Evolutionary conservation across 1,284 basidiomycete genomes (phyloP).

Genomic region (Trichosporon inkin): DNA sequence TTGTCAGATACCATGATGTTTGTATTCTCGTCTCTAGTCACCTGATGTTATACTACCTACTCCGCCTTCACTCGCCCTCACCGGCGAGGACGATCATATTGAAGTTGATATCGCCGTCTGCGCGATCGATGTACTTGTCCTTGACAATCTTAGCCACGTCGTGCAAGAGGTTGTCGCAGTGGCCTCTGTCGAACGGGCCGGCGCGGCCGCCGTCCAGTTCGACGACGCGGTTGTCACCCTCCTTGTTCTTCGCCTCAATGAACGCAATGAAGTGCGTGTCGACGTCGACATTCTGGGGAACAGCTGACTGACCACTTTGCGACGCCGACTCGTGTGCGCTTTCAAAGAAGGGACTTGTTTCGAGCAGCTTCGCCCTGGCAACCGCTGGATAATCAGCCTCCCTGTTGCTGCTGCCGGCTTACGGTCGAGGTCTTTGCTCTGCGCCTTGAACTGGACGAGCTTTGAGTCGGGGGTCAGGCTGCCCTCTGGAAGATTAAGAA

Average conservation of each 20-base stretch:
- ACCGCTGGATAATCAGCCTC: conserved; percentile 35
- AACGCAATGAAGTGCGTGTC: conserved; percentile 83
- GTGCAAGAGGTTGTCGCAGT: conserved; percentile 61
- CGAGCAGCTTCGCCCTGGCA: conserved; percentile 69
- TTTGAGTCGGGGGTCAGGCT: conserved; percentile 31
- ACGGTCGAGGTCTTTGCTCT: conserved; percentile 35
- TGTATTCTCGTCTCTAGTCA: neutral
- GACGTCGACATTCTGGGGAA: conserved; percentile 55
- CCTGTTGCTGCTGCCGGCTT: neutral
- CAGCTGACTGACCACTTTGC: conserved; percentile 63
- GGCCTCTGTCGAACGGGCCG: conserved; percentile 74
- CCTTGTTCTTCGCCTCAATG: conserved; percentile 56
- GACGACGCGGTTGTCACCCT: conserved; percentile 57
- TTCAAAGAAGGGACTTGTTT: conserved; percentile 69
- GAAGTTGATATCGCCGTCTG: conserved; percentile 47
- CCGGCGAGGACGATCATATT: conserved; percentile 50
- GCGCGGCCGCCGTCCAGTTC: conserved; percentile 72
- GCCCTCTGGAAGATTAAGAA: conserved; percentile 42
- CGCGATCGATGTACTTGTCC: conserved; percentile 58
- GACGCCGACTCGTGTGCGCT: conserved; percentile 69
- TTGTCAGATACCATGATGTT: neutral
- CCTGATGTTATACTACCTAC: neutral
- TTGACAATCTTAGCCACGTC: conserved; percentile 66
- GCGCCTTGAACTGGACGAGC: conserved; percentile 42
- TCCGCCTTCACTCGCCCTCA: conserved; percentile 26